Base-by-base conservation (phyloP, 345 rosid species). In the Salix suchowensis region DNA sequence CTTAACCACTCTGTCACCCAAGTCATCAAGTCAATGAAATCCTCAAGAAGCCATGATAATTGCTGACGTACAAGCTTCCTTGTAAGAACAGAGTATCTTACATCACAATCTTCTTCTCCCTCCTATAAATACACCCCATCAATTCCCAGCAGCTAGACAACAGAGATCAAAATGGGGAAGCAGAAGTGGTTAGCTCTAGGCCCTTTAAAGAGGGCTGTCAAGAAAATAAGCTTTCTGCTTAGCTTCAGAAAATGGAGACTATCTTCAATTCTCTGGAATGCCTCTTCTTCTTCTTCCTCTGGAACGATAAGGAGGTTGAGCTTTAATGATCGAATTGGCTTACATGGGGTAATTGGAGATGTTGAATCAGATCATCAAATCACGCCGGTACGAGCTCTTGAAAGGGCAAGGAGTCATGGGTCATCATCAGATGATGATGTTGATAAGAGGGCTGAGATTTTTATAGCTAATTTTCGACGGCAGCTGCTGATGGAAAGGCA, bases 401-500 rank as follows among this genome's bases (percentile, higher is more conserved):
- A 42, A 34, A 36, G 75, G 75, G 76, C 44, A 14, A 69, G 30
- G 23, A 79, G 78, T 39, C 36, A 44, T 68, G 48, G 21, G 6
- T 32, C 44, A n/a, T 61, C 82, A 24, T 30, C 44, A n/a, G 52
- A 80, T 21, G 82, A 78, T 8, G 91, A 86, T 75, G 42, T 83
- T 23, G 85, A 88, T 66, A 39, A 36, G 74, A 71, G 78, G 60
- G 87, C 87, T 5, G 91, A 83, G 34, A 30, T 80, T 67, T 88
- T 88, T 52, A 86, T 88, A 21, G 10, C 80, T 10, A 88, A 82
- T 32, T 88, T 86, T 71, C 85, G 84, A 50, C 87, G 79, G 14
- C 84, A 28, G n/a, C 88, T 86, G 76, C 46, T 66, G 78, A 66
- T 78, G 19, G 87, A 88, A 46, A 72, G 84, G 64, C 89, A 88